Evolutionary conservation across 1,139 yeast species (phyloP).

Genomic region (Magnusiomyces suaveolens): DNA sequence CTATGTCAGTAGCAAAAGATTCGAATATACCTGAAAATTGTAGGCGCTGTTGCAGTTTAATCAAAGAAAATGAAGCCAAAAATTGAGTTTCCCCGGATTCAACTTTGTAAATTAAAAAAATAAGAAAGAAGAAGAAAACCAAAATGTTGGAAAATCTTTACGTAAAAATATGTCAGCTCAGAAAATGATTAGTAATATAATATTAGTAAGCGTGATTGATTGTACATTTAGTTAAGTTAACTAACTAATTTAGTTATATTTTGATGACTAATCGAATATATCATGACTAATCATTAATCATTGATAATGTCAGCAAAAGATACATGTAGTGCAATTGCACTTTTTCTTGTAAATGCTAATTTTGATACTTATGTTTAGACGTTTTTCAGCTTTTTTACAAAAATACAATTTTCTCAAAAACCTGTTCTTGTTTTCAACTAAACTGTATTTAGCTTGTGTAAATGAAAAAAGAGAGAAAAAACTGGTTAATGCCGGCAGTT

Average conservation of each 20-base stretch:
- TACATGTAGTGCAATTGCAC: neutral
- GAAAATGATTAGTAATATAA: too few relatives aligned
- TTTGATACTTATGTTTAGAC: neutral
- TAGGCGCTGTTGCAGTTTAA: conserved; percentile 1
- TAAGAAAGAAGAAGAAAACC: neutral
- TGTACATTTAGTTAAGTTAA: too few relatives aligned
- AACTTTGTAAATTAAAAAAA: neutral
- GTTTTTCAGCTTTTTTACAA: too few relatives aligned
- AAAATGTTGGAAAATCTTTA: neutral
- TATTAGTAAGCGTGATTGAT: neutral
- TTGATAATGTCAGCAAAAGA: neutral
- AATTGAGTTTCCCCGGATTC: neutral
- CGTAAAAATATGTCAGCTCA: neutral
- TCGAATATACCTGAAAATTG: neutral
- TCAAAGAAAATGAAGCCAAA: neutral
- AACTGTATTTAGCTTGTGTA: neutral
- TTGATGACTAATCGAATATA: neutral
- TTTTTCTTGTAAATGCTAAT: neutral
- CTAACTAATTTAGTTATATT: too few relatives aligned
- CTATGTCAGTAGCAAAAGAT: too few relatives aligned
- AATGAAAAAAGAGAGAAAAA: neutral
- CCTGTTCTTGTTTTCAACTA: neutral
- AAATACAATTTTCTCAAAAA: too few relatives aligned
- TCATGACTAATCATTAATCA: neutral
- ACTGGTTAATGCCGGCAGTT: too few relatives aligned